These are phyloP conservation scores for Diaporthe citrichinensis DNA, from an alignment of 2,329 filamentous ascomycete species.

Conservation along the genomic window DNA sequence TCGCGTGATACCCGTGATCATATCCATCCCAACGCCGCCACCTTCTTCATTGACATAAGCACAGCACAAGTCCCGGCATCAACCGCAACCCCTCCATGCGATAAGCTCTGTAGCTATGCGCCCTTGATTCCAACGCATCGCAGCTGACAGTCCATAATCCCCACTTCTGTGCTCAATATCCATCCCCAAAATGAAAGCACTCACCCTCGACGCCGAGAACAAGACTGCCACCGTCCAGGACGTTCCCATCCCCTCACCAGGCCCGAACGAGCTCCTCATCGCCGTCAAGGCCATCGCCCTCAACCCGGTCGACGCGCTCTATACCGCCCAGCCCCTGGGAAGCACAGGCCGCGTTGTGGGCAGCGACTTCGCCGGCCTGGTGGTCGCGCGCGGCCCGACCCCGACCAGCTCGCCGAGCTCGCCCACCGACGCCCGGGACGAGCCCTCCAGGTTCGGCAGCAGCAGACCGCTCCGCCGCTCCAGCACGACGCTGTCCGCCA, in stretches of 20 bases:
- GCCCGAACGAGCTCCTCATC: constrained; percentile 56
- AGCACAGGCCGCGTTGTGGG: constrained; percentile 52
- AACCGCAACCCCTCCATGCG: not conserved
- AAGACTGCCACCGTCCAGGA: constrained; percentile 37
- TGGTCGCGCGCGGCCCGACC: constrained; percentile 45
- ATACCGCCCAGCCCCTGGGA: constrained; percentile 52
- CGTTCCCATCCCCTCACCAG: constrained; percentile 44
- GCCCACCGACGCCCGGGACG: not conserved
- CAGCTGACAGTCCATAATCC: not conserved
- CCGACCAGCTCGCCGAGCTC: not conserved
- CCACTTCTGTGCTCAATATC: no score
- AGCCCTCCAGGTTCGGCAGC: not conserved
- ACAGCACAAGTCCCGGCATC: not conserved
- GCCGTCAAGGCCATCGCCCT: constrained; percentile 56
- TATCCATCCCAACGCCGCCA: not conserved
- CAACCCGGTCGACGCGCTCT: constrained; percentile 57
- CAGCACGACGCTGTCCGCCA: constrained; percentile 22
- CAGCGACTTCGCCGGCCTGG: constrained; percentile 57
- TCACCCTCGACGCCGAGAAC: constrained; percentile 40
- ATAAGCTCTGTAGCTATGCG: not conserved
- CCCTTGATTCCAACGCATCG: not conserved
- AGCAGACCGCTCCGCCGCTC: constrained; percentile 37
- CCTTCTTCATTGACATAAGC: not conserved
- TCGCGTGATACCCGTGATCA: not conserved
- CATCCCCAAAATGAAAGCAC: constrained; percentile 37